Base-by-base conservation (phyloP, 345 rosid genomes). In the Alliaria petiolata region DNA sequence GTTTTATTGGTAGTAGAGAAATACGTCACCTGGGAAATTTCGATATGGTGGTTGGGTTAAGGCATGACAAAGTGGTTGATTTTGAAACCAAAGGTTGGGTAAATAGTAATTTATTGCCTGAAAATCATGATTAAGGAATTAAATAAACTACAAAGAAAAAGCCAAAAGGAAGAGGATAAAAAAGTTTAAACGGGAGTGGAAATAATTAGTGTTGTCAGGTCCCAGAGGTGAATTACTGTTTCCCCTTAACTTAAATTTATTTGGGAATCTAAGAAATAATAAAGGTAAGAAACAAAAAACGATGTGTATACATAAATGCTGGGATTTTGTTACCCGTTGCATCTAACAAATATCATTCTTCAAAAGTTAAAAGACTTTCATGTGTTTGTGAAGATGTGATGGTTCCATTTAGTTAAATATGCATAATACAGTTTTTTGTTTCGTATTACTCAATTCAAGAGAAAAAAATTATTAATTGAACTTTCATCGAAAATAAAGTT, bases 31-130 rank as follows among this genome's bases (percentile, higher is more conserved):
- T 33, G 49, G 67, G 55, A 74, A 59, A 40, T 67, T 44, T 67
- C 63, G 64, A 68, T 68, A 54, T 5, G 78, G 72, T 66, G 67
- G 78, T 74, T 74, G 78, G 78, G 72, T 62, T 75, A 45, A 75
- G 75, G 65, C 36, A 68, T 26, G 75, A 69, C 58, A 68, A 75
- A 75, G 60, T 75, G 45, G 75, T 62, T 75, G 74, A 61, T 61
- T 62, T 62, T 62, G 57, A 68, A 75, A 68, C 50, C 43, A 59
- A 51, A 52, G 46, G 73, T 42, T 67, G 25, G 40, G 33, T 67
- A 52, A 53, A 62, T 68, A 43, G 13, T 44, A 59, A 43, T 75
- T 59, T 43, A 45, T 52, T 60, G 50, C 45, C 35, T 51, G 6
- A 69, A 61, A 68, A 75, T 62, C 69, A 75, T 75, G 65, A 75